Percentiles rank a stretch among this genome's conserved stretches.
Conservation (phyloP, 1,284 basidiomycete genomes). For the Irpex sp. region DNA sequence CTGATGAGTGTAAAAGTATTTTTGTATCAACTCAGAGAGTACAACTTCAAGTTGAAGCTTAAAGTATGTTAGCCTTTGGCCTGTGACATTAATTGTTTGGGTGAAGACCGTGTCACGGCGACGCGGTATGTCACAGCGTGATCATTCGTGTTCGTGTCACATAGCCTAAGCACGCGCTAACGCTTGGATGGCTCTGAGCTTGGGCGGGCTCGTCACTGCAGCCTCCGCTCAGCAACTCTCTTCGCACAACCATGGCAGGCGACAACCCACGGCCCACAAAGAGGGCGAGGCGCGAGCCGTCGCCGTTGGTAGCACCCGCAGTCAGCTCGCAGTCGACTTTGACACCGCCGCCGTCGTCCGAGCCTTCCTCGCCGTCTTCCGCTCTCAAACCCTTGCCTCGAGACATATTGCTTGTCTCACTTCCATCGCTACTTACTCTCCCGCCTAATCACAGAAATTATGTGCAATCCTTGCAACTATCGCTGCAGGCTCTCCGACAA, state of each 20-base stretch:
- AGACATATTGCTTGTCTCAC: conserved; percentile 49
- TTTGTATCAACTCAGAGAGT: too few species aligned
- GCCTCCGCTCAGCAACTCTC: background rate
- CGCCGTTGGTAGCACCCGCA: conserved; percentile 7
- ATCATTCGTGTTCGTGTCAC: conserved; percentile 4
- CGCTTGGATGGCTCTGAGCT: too few species aligned
- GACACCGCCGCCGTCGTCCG: conserved; percentile 9
- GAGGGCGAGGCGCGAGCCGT: conserved; percentile 20
- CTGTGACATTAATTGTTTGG: background rate
- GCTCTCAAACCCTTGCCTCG: conserved; percentile 38
- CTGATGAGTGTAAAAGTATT: too few species aligned
- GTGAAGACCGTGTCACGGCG: background rate
- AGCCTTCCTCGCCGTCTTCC: conserved; percentile 6
- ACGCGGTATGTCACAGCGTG: conserved; percentile 7
- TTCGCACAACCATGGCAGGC: conserved; percentile 8
- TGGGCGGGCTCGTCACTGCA: background rate
- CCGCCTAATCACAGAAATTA: conserved; percentile 59
- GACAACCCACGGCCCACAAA: conserved; percentile 23
- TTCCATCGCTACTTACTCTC: conserved; percentile 56
- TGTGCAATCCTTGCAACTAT: conserved; percentile 48
- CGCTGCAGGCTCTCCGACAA: conserved; percentile 49
- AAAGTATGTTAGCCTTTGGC: too few species aligned
- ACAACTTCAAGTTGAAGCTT: too few species aligned
- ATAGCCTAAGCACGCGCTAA: background rate
- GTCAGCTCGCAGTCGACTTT: conserved; percentile 14